A percentile compares a stretch with the other conserved stretches of the same genome.
These are phyloP conservation scores for Podaxis mareebaensis DNA, from an alignment of 768 basidiomycete species.

Conservation along the genomic window DNA sequence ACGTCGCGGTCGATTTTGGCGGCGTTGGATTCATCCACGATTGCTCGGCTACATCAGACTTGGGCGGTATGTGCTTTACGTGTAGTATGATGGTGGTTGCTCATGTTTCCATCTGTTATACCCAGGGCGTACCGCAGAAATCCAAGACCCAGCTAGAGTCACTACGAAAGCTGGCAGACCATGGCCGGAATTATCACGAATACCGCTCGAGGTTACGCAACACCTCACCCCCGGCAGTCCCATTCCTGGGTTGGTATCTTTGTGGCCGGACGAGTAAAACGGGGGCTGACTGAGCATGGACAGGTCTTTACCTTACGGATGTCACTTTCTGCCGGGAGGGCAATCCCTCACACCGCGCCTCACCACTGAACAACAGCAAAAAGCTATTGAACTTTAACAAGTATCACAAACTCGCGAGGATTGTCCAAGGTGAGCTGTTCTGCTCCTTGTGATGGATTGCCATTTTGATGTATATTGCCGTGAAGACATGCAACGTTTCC, in stretches of 20 bases:
- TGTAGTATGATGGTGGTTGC: not conserved
- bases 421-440: constrained; percentile 65
- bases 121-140: constrained; percentile 82
- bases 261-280: not conserved
- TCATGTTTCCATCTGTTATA: constrained; percentile 6
- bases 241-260: constrained; percentile 76
- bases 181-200: constrained; percentile 86
- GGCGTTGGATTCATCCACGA: constrained; percentile 94
- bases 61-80: constrained; percentile 73
- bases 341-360: constrained; percentile 82
- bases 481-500: constrained; percentile 90
- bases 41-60: constrained; percentile 88
- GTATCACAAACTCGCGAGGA: constrained; percentile 86
- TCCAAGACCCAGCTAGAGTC: constrained; percentile 76
- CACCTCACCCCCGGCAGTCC: constrained; percentile 89
- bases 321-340: constrained; percentile 96
- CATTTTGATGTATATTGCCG: constrained; percentile 21
- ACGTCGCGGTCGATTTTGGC: constrained; percentile 91
- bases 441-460: not conserved
- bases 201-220: constrained; percentile 87
- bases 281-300: constrained; percentile 2
- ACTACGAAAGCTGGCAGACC: constrained; percentile 86
- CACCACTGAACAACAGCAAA: constrained; percentile 72
- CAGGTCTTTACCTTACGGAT: constrained; percentile 86
- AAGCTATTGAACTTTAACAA: constrained; percentile 95